A percentile compares a stretch with the other conserved stretches of the same genome.
phyloP scores from a whole-genome alignment of 208 protist genomes.

The Trypanosoma grayi region DNA sequence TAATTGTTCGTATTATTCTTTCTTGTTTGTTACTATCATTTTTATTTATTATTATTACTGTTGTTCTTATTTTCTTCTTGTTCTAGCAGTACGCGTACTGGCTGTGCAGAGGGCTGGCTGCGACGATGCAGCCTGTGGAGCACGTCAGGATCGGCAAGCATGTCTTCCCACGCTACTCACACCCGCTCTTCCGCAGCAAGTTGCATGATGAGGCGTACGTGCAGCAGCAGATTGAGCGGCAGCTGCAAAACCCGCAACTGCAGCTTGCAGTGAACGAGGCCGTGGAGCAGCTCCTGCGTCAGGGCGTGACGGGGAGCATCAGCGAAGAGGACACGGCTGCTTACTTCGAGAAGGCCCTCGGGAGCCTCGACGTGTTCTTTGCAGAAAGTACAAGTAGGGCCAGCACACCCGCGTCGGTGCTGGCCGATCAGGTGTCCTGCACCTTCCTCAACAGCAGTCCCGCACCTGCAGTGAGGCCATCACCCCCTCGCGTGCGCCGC shows the following conservation, averaged over 20 bases:
- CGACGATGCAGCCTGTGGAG: conserved; percentile 11
- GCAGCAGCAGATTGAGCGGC: conserved; percentile 17
- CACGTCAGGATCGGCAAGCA: conserved; percentile 39
- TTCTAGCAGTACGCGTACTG: not conserved
- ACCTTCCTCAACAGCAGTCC: not conserved
- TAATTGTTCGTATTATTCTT: not conserved
- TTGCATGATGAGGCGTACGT: conserved; percentile 29
- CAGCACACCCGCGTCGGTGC: not conserved
- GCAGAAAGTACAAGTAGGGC: not conserved
- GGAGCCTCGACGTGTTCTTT: conserved; percentile 15
- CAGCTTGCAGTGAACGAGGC: conserved; percentile 39
- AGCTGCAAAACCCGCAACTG: conserved; percentile 28
- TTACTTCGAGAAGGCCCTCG: conserved; percentile 25
- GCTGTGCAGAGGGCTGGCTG: not conserved
- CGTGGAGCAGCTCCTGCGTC: conserved; percentile 40
- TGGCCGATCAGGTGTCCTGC: too few relatives aligned
- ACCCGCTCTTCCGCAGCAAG: conserved; percentile 53
- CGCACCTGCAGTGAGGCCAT: not conserved
- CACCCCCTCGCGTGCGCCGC: not conserved
- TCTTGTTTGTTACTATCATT: not conserved
- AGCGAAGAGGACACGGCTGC: conserved; percentile 26
- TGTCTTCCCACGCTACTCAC: conserved; percentile 67
- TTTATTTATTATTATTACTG: conserved; percentile 6
- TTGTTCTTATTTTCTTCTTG: conserved; percentile 7
- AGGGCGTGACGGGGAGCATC: conserved; percentile 17